These are phyloP conservation scores for Polytrichum commune DNA, from an alignment of 225 moss, liverwort and hornwort species.

Conservation along the genomic window DNA sequence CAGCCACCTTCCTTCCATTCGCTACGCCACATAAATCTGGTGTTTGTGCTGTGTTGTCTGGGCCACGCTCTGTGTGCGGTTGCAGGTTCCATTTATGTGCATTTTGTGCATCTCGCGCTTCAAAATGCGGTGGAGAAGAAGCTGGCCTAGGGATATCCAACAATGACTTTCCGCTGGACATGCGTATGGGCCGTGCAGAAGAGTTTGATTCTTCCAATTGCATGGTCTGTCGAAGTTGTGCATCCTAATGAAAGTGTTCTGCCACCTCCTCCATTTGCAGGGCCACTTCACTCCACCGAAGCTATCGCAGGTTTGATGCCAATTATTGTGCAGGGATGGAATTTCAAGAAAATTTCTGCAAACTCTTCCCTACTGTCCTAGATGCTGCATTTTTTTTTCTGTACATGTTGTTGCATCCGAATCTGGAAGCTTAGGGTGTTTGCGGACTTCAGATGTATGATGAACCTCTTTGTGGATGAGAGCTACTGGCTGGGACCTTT, in stretches of 20 bases:
- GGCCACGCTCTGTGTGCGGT: slow-evolving; percentile 32
- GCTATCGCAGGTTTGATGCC: slow-evolving; percentile 14
- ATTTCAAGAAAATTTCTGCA: slow-evolving; percentile 33
- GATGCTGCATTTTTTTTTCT: slow-evolving; percentile 6
- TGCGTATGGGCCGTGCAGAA: slow-evolving; percentile 23
- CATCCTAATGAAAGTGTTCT: slow-evolving; percentile 36
- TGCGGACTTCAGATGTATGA: too few species aligned
- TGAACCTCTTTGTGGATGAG: too few species aligned
- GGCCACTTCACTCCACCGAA: slow-evolving; percentile 48
- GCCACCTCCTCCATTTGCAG: slow-evolving; percentile 55
- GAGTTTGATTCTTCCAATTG: slow-evolving; percentile 10
- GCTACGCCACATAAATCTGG: slow-evolving; percentile 44
- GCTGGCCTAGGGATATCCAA: slow-evolving; percentile 24
- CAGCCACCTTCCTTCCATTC: slow-evolving; percentile 49
- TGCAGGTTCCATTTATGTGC: slow-evolving; percentile 24
- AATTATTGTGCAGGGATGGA: slow-evolving; percentile 26
- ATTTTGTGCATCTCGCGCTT: slow-evolving; percentile 1
- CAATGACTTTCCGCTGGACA: slow-evolving; percentile 35
- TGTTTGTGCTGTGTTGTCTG: slow-evolving; percentile 24
- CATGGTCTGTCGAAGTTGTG: slow-evolving; percentile 22
- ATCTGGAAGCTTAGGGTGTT: slow-evolving; percentile 41
- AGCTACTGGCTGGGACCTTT: too few species aligned
- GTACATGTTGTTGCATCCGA: slow-evolving; percentile 5
- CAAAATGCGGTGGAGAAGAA: slow-evolving; percentile 34
- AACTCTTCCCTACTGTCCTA: slow-evolving; percentile 22